Base-by-base conservation (phyloP, 148 eudicot genomes). In the Pouteria glomerata region DNA sequence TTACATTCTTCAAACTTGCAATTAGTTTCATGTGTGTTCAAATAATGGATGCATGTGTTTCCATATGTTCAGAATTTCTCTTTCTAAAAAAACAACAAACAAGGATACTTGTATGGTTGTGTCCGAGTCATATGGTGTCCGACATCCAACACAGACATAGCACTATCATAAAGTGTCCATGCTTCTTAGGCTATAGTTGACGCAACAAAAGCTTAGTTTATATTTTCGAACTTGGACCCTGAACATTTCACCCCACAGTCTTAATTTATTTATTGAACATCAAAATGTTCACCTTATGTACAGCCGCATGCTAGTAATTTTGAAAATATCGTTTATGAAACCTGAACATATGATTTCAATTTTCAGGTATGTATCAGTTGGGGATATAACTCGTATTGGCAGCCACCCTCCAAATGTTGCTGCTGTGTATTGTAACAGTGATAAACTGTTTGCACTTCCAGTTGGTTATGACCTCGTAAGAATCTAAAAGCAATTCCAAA, bases 401-500 rank as follows among this genome's bases (percentile, higher is more conserved):
- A 63, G 62, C 81, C 97, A 96, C 82, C 91, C 96, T 67, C 99
- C 97, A 31, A 96, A 82, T 81, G 95, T 90, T 64, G 96, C 96
- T 56, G 87, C 99, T 63, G 82, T 92, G 26, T 96, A 92, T 78
- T 88, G 62, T 62, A 70, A 88, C 68, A 72, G 80, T 39, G 84
- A 85, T 29, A 76, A 82, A 72, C 71, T 80, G n/a, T 92, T 92
- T 68, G 69, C 85, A 41, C 88, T 69, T 74, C 96, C 99, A 29
- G 74, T 90, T 48, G 99, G 97, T 73, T 96, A 78, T 81, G 99
- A 96, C 83, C 83, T 96, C 92, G 97, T 95, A 86, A 42, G 88
- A 39, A 71, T 59, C n/a, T n/a, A n/a, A n/a, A n/a, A n/a, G n/a
- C 26, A 52, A 11, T 39, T 55, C 24, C n/a, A 18, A 51, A 52